phyloP scores from a whole-genome alignment of 1,139 yeast genomes.

The Lodderomyces theae region DNA sequence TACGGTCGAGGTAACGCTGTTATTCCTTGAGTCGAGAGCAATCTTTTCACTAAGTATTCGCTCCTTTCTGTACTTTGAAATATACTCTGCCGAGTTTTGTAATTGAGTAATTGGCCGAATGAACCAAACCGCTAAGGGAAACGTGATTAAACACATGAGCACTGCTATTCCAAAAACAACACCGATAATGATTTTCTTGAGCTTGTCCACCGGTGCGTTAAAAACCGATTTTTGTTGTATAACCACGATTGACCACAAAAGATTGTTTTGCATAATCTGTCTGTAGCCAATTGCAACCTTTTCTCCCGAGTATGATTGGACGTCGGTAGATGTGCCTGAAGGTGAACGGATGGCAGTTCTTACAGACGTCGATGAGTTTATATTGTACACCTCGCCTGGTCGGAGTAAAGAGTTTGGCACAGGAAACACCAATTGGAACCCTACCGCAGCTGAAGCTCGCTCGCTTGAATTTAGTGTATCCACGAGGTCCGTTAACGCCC shows the following conservation, averaged over 20 bases:
- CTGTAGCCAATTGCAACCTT: conserved; percentile 72
- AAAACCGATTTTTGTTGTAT: conserved; percentile 63
- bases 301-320: conserved; percentile 39
- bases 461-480: conserved; percentile 9
- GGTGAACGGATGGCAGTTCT: conserved; percentile 30
- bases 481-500: conserved; percentile 13
- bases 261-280: conserved; percentile 46
- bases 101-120: conserved; percentile 80
- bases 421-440: conserved; percentile 39
- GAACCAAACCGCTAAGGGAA: conserved; percentile 82
- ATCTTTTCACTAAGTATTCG: conserved; percentile 8
- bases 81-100: conserved; percentile 78
- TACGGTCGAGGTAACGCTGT: conserved; percentile 28
- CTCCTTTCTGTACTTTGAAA: conserved; percentile 35
- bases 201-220: conserved; percentile 57
- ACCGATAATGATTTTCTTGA: conserved; percentile 72
- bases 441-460: conserved; percentile 19
- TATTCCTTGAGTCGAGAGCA: conserved; percentile 5
- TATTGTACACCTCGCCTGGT: conserved; percentile 27
- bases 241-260: conserved; percentile 76
- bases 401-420: conserved; percentile 16
- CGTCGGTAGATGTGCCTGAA: conserved; percentile 51
- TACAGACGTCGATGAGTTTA: conserved; percentile 36
- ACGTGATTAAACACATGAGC: conserved; percentile 68
- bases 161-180: conserved; percentile 78